phyloP scores from a whole-genome alignment of 1,284 basidiomycete species.

The Pseudozyma pruni region DNA sequence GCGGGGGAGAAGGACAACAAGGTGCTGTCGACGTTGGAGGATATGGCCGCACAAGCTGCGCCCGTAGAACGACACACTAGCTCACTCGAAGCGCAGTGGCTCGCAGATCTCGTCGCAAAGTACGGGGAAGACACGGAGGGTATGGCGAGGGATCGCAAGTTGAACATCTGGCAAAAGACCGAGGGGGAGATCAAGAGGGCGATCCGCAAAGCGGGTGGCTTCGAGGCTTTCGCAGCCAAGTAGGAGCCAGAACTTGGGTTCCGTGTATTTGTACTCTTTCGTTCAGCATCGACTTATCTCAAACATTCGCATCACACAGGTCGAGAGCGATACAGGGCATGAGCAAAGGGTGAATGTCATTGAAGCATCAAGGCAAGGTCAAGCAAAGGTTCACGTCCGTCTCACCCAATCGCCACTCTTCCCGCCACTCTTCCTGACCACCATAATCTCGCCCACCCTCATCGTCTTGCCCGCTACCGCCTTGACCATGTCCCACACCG shows the following conservation, averaged over 20 bases:
- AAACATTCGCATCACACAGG: neutral
- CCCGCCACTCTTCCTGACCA: constrained; percentile 79
- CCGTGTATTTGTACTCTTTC: constrained; percentile 1
- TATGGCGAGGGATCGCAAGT: constrained; percentile 82
- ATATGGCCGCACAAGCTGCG: constrained; percentile 17
- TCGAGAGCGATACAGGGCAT: neutral
- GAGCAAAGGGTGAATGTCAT: no score
- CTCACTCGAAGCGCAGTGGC: constrained; percentile 76
- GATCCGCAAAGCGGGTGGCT: constrained; percentile 53
- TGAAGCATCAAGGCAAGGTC: no score
- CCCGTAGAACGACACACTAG: constrained; percentile 76
- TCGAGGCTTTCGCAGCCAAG: constrained; percentile 24
- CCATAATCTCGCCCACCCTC: constrained; percentile 74
- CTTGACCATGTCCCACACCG: constrained; percentile 93
- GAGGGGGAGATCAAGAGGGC: constrained; percentile 77
- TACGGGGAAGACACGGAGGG: constrained; percentile 79
- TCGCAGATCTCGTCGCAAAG: constrained; percentile 76
- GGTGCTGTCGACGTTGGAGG: constrained; percentile 15
- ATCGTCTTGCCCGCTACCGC: constrained; percentile 85
- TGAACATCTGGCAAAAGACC: constrained; percentile 88
- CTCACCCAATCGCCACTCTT: constrained; percentile 73
- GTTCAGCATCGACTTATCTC: neutral
- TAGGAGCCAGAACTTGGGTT: neutral
- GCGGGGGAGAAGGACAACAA: neutral
- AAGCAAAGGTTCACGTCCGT: neutral